Evolutionary conservation across 163 green algal species (phyloP).

Genomic region (Volvox carteri): DNA sequence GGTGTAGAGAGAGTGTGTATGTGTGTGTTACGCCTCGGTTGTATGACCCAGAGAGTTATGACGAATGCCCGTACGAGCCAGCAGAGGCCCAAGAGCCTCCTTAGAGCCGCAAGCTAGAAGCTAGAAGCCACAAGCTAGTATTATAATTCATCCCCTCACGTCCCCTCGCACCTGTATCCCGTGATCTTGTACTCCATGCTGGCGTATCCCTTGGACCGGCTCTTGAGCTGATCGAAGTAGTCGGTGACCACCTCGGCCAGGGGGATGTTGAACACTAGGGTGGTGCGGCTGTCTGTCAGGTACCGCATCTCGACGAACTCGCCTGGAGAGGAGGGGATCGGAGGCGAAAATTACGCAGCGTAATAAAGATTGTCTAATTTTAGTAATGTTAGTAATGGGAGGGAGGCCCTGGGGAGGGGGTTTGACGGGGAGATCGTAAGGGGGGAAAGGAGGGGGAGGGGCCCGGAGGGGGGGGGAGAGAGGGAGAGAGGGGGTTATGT

Average conservation of each 20-base stretch:
- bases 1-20: too few species aligned
- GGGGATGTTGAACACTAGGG: constrained; percentile 94
- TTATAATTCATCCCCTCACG: too few species aligned
- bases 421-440: not conserved
- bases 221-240: constrained; percentile 99
- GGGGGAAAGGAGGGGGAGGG: not conserved
- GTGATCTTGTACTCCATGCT: constrained; percentile 97
- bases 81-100: too few species aligned
- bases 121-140: too few species aligned
- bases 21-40: too few species aligned
- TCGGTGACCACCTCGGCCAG: constrained; percentile 97
- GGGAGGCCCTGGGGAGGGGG: not conserved
- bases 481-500: not conserved
- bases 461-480: too few species aligned
- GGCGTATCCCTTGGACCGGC: constrained; percentile 92
- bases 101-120: too few species aligned
- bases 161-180: constrained; percentile 60
- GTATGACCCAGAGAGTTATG: too few species aligned
- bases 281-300: constrained; percentile 91
- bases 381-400: too few species aligned
- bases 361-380: too few species aligned
- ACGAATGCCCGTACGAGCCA: too few species aligned
- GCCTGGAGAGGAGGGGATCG: constrained; percentile 50
- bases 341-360: too few species aligned
- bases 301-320: constrained; percentile 97